These are phyloP conservation scores for Chalciporus sphaerocephalus DNA, from an alignment of 768 basidiomycete species.

Conservation along the genomic window DNA sequence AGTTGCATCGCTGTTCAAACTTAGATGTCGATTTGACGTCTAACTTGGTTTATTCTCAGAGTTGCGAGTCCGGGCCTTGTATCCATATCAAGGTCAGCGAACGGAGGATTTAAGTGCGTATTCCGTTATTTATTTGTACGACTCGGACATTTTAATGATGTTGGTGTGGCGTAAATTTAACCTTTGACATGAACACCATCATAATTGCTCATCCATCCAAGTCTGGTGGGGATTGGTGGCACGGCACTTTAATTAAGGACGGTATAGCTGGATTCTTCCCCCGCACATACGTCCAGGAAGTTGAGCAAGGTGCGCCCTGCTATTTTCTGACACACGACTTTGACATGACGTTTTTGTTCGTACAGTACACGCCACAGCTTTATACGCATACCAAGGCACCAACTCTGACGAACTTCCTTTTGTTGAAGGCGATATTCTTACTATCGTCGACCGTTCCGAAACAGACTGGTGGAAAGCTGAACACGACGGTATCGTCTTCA, in stretches of 20 bases:
- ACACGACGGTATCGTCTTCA: conserved; percentile 76
- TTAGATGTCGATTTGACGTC: neutral
- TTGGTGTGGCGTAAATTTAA: conserved; percentile 36
- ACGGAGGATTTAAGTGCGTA: conserved; percentile 81
- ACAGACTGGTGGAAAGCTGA: conserved; percentile 97
- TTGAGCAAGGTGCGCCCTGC: conserved; percentile 49
- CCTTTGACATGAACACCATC: conserved; percentile 75
- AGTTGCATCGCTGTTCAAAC: conserved; percentile 20
- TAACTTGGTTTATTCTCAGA: conserved; percentile 39
- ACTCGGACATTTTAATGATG: conserved; percentile 8
- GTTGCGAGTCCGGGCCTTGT: conserved; percentile 74
- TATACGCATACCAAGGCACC: conserved; percentile 70
- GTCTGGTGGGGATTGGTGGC: conserved; percentile 89
- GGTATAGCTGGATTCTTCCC: conserved; percentile 87
- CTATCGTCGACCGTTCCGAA: conserved; percentile 79
- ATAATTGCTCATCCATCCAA: conserved; percentile 83
- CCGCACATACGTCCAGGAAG: conserved; percentile 74
- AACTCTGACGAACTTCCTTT: conserved; percentile 85
- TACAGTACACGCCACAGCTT: conserved; percentile 67
- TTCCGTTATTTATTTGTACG: neutral
- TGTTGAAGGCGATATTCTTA: conserved; percentile 70
- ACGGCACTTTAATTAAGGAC: conserved; percentile 61
- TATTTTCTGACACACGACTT: too few species aligned
- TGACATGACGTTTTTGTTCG: neutral
- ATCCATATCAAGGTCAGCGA: conserved; percentile 81